Base-by-base conservation (phyloP, 2,329 filamentous ascomycete species). In the Thermoascus crustaceus region DNA sequence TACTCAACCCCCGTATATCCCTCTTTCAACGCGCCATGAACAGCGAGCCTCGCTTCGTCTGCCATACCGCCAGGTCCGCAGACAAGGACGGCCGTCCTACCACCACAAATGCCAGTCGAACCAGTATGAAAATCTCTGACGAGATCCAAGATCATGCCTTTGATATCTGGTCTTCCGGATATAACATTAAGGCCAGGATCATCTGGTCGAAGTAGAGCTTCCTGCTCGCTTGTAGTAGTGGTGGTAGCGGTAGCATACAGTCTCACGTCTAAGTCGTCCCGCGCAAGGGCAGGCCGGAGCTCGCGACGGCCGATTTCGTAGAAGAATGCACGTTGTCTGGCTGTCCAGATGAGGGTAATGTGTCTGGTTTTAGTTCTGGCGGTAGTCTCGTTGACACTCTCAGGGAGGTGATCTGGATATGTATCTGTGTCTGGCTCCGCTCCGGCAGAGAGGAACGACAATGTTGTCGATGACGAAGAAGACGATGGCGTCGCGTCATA, bases 11-110 rank as follows among this genome's bases (percentile, higher is more conserved):
- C 49, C 7, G 31, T 30, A 20, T 47, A 46, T 9, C 48, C 50
- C n/a, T 43, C 35, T 32, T 45, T 49, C 38, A 54, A 37, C 17
- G 54, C 54, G 5, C 48, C 29, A 30, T 59, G 56, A 37, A 60
- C 56, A 2, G 60, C 54, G n/a, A 41, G 52, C 18, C 64, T 45
- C 13, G 59, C 54, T 30, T 65, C 53, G 41, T 67, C 63, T 10
- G 60, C 61, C 61, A 67, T 63, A 3, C 45, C 47, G 1, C 49
- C 55, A 3, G 64, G 64, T 3, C 64, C 64, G 39, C 63, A 66
- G 3, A 59, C 57, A 18, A 67, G 42, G 21, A 66, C 45, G 2
- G 59, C 63, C 16, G 61, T 43, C 11, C 45, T 38, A 4, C 44
- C 44, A 3, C 46, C 43, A 13, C 30, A 20, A 14, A 14, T n/a